Evolutionary conservation across 768 basidiomycete species (phyloP).

Genomic region (Pleurotus cornucopiae): DNA sequence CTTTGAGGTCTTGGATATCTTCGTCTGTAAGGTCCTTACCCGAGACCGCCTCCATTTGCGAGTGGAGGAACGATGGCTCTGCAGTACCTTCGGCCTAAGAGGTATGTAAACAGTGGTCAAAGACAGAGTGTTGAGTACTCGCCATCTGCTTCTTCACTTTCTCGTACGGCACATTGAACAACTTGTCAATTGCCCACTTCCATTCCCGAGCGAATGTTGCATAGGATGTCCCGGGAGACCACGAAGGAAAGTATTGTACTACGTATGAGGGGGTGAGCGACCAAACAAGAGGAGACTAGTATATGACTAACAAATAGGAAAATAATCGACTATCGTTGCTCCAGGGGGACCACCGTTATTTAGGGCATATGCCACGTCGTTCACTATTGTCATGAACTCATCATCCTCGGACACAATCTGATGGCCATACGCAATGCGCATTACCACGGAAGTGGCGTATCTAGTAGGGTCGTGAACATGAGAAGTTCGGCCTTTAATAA

Average conservation of each 20-base stretch:
- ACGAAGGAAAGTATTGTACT: conserved; percentile 36
- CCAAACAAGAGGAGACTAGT: background rate
- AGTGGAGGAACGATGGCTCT: conserved; percentile 13
- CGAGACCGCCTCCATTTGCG: conserved; percentile 8
- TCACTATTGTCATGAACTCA: conserved; percentile 16
- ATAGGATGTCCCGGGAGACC: conserved; percentile 35
- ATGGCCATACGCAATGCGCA: conserved; percentile 20
- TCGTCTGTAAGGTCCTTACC: background rate
- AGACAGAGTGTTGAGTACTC: background rate
- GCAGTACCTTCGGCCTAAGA: conserved; percentile 12
- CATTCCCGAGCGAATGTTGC: conserved; percentile 27
- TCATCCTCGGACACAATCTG: conserved; percentile 18
- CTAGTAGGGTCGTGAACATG: conserved; percentile 10
- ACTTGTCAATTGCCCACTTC: conserved; percentile 20
- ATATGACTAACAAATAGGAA: conserved; percentile 18
- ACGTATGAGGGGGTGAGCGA: background rate
- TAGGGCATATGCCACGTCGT: conserved; percentile 11
- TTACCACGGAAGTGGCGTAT: conserved; percentile 19
- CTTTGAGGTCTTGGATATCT: conserved; percentile 17
- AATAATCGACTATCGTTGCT: conserved; percentile 16
- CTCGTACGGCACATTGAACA: conserved; percentile 28
- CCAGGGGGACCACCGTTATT: conserved; percentile 14
- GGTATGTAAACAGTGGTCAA: background rate
- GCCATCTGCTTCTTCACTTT: conserved; percentile 23
- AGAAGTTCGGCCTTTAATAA: background rate